These are phyloP conservation scores for Trichoderma sp. DNA, from an alignment of 2,329 filamentous ascomycete genomes.

Conservation along the genomic window DNA sequence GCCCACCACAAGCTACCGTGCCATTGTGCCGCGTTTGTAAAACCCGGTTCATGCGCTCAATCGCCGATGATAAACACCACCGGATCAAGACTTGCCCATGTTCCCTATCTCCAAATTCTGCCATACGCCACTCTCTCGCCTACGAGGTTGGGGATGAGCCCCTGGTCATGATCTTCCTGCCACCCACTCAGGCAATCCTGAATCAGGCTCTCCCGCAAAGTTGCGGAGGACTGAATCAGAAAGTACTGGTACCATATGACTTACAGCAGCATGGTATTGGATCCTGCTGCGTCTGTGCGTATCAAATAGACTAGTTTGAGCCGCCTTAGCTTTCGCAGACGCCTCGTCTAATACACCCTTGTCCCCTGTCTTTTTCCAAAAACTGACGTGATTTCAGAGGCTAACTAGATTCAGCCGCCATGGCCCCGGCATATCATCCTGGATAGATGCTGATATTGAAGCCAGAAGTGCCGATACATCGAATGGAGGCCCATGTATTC, in stretches of 20 bases:
- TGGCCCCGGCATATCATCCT: not conserved
- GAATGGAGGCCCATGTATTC: not conserved
- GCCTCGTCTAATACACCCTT: not conserved
- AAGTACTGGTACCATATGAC: not conserved
- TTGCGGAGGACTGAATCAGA: not conserved
- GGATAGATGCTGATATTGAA: not conserved
- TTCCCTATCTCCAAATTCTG: not conserved
- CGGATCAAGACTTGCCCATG: not conserved
- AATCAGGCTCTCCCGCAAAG: not conserved
- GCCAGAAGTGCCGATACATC: not conserved
- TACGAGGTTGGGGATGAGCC: not conserved
- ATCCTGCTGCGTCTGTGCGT: not conserved
- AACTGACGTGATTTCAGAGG: not conserved
- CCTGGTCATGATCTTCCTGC: not conserved
- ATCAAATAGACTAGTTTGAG: not conserved
- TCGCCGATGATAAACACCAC: not conserved
- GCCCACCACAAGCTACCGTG: not conserved
- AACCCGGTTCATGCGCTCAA: not conserved
- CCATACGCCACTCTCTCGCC: not conserved
- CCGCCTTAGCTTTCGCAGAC: not conserved
- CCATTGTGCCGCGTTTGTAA: not conserved
- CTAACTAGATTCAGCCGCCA: not conserved
- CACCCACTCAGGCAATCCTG: not conserved
- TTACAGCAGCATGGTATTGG: not conserved
- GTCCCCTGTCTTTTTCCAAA: not conserved